Conservation (phyloP, 768 basidiomycete species). For the Lentinula aciculospora region DNA sequence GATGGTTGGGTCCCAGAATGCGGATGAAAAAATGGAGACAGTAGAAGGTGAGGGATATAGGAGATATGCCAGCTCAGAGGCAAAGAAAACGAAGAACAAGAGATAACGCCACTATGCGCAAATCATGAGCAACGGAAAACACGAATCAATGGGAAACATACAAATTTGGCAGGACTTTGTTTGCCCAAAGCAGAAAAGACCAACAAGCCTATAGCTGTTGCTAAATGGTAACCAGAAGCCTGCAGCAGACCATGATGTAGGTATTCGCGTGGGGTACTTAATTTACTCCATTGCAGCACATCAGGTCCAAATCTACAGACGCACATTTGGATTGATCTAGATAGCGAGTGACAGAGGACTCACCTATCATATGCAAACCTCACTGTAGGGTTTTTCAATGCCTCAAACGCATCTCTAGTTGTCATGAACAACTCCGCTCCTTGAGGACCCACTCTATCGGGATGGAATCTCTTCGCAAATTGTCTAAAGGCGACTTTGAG, state of each 20-base stretch:
- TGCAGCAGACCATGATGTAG: constrained; percentile 58
- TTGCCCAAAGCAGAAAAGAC: constrained; percentile 60
- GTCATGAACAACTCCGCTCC: constrained; percentile 65
- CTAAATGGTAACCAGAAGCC: constrained; percentile 62
- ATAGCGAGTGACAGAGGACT: constrained; percentile 13
- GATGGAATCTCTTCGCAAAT: constrained; percentile 72
- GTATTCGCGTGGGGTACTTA: constrained; percentile 62
- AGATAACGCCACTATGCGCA: constrained; percentile 69
- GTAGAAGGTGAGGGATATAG: constrained; percentile 49
- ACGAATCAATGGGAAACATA: constrained; percentile 29
- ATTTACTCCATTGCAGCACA: constrained; percentile 57
- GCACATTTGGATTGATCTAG: neutral
- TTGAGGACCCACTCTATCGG: constrained; percentile 58
- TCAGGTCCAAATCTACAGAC: constrained; percentile 68
- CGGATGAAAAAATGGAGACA: constrained; percentile 12
- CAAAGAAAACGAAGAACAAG: constrained; percentile 56
- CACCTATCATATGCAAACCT: constrained; percentile 86
- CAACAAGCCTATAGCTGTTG: constrained; percentile 49
- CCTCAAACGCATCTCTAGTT: constrained; percentile 72
- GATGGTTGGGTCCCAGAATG: constrained; percentile 12
- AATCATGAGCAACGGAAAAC: constrained; percentile 2
- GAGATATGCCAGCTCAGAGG: constrained; percentile 60
- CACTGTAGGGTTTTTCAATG: constrained; percentile 68
- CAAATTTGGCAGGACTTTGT: constrained; percentile 57
- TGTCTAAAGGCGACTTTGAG: constrained; percentile 70